Base-by-base conservation (phyloP, 108 stramenopile genomes). In the Nannochloropsis granulata region DNA sequence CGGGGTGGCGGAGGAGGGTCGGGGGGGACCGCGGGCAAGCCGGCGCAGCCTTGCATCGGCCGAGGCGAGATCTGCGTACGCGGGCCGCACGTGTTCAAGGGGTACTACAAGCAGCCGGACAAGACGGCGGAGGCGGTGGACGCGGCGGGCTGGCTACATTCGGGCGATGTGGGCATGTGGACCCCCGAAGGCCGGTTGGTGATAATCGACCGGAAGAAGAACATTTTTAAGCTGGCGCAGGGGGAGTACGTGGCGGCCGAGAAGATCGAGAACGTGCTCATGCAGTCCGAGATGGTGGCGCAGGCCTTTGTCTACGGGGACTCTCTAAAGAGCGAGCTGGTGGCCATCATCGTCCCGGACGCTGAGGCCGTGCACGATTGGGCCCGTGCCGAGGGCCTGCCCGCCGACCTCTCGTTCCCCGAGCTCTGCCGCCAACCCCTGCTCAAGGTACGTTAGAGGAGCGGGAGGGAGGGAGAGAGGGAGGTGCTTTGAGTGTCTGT, bases 141-240 rank as follows among this genome's bases (percentile, higher is more conserved):
- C 84, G 88, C 93, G 19, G 95, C 97, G 26, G 97, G 96, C 16
- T 99, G 96, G 96, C 86, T 98, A 26, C 93, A 95, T 82, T 96
- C 94, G 84, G 98, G 98, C 13, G 98, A 99, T 86, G 95, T 99
- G 88, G 98, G 95, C 16, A 84, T 97, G 81, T 98, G 96, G 96
- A 95, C 94, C 1, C 25, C 85, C 12, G 91, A 97, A n/a, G 96
- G 98, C 12, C 89, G 93, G 78, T 91, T 98, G 45, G 81, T 94
- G 82, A 97, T 98, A 81, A 96, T 98, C 84, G 98, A 84, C 56
- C 56, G 83, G 45, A 43, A 23, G n/a, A 84, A 97, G 93, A 95
- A 97, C 84, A 90, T 95, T 78, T 94, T 95, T 90, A 96, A 96
- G 90, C 90, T 96, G 82, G 94, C 93, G 85, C 92, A 94, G 83